Evolutionary conservation across 768 basidiomycete species (phyloP).

Genomic region (Suillus alpinus): DNA sequence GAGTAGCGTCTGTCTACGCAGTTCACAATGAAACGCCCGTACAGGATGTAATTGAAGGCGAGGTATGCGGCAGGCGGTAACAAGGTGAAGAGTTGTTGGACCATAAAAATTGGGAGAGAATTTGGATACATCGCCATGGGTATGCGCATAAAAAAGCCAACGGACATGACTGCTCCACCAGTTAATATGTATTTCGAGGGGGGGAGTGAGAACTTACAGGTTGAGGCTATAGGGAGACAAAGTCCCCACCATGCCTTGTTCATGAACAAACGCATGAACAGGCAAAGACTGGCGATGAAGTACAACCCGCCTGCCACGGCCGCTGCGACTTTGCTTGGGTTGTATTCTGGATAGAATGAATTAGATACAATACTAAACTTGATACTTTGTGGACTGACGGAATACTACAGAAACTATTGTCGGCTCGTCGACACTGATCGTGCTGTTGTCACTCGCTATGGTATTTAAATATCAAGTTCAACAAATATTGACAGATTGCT

Average conservation of each 20-base stretch:
- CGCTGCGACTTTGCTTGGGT: conserved; percentile 23
- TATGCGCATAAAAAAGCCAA: conserved; percentile 22
- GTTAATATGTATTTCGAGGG: neutral
- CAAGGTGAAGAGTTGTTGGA: conserved; percentile 21
- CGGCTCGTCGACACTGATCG: neutral
- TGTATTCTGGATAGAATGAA: conserved; percentile 14
- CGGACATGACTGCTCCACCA: conserved; percentile 13
- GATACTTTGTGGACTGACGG: neutral
- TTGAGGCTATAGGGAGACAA: conserved; percentile 29
- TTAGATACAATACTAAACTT: neutral
- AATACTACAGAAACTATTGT: neutral
- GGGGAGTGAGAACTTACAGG: conserved; percentile 9
- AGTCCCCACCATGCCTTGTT: conserved; percentile 30
- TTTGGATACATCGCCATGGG: conserved; percentile 18
- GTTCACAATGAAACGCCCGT: conserved; percentile 23
- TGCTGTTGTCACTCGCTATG: neutral
- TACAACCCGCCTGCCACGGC: conserved; percentile 22
- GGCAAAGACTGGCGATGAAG: conserved; percentile 6
- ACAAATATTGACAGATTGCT: neutral
- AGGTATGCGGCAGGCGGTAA: conserved; percentile 27
- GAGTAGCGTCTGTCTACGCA: conserved; percentile 20
- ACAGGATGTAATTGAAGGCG: conserved; percentile 34
- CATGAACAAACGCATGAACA: conserved; percentile 19
- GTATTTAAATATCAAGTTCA: neutral
- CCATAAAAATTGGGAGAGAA: conserved; percentile 16